These are phyloP conservation scores for Microcera coccophila DNA, from an alignment of 2,329 filamentous ascomycete genomes.

Conservation along the genomic window DNA sequence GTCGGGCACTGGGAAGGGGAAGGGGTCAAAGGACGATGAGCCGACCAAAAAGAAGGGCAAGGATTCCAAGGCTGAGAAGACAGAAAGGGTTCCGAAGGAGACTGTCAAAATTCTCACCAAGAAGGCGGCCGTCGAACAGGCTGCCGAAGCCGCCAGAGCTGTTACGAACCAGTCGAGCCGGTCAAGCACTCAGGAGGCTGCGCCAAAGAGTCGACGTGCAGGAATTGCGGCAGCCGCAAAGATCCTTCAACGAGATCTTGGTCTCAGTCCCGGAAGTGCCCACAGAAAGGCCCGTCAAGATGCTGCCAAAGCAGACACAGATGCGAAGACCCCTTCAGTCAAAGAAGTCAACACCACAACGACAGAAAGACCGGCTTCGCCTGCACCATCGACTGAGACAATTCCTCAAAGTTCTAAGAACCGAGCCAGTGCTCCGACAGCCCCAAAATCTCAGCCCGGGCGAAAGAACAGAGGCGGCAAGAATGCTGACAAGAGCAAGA, in stretches of 20 bases:
- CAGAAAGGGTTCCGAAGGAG: conserved; percentile 52
- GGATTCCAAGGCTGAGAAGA: conserved; percentile 54
- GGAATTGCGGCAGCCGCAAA: conserved; percentile 62
- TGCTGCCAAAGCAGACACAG: conserved; percentile 53
- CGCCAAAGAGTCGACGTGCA: conserved; percentile 57
- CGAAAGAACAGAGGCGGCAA: conserved; percentile 36
- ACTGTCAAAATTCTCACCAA: conserved; percentile 62
- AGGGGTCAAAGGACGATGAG: conserved; percentile 46
- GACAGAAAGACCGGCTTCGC: conserved; percentile 20
- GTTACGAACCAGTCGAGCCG: conserved; percentile 35
- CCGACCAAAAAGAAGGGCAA: conserved; percentile 60
- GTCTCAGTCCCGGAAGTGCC: conserved; percentile 59
- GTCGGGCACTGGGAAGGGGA: conserved; percentile 47
- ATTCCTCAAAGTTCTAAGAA: conserved; percentile 19
- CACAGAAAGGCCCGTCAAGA: conserved; percentile 58
- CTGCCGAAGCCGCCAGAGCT: conserved; percentile 44
- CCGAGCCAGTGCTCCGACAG: conserved; percentile 16
- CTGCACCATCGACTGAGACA: conserved; percentile 15
- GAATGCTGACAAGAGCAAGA: conserved; percentile 38
- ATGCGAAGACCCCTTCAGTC: conserved; percentile 36
- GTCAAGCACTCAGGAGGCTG: conserved; percentile 32
- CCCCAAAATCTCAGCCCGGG: conserved; percentile 27
- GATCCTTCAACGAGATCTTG: conserved; percentile 63
- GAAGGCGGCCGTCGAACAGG: conserved; percentile 49
- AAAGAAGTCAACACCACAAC: conserved; percentile 31